phyloP scores from a whole-genome alignment of 2,329 filamentous ascomycete species.

The Pseudocercospora fuligena region DNA sequence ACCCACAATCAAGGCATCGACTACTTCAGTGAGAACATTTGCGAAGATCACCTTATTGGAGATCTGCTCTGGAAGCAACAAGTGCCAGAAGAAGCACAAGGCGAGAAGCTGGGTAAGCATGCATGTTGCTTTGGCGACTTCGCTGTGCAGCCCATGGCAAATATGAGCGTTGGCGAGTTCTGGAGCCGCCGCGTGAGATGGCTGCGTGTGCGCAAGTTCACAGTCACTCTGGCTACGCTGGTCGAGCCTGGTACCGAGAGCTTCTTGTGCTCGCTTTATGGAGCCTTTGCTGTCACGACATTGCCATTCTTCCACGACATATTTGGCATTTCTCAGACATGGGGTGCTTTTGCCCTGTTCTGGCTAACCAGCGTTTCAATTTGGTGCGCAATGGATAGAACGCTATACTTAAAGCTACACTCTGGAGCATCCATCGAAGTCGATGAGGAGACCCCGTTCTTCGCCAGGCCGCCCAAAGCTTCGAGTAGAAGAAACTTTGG shows the following conservation, averaged over 20 bases:
- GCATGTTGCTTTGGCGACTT: constrained; percentile 83
- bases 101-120: constrained; percentile 71
- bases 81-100: constrained; percentile 45
- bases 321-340: constrained; percentile 65
- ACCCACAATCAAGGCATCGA: constrained; percentile 75
- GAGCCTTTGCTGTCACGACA: constrained; percentile 78
- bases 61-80: constrained; percentile 82
- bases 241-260: constrained; percentile 93
- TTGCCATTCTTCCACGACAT: constrained; percentile 65
- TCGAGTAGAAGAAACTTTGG: constrained; percentile 61
- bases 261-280: constrained; percentile 79
- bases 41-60: constrained; percentile 95
- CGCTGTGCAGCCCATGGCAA: constrained; percentile 85
- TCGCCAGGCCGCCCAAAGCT: constrained; percentile 60
- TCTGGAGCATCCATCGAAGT: constrained; percentile 71
- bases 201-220: constrained; percentile 93
- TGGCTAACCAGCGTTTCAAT: constrained; percentile 68
- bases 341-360: constrained; percentile 66
- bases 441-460: constrained; percentile 74
- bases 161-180: constrained; percentile 78
- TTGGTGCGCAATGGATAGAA: constrained; percentile 80
- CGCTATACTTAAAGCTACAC: constrained; percentile 75
- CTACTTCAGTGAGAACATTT: constrained; percentile 94
- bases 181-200: constrained; percentile 82
- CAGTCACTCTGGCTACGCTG: constrained; percentile 83